Conservation (phyloP, 2,329 filamentous ascomycete species). For the Penicillium rolfsii region DNA sequence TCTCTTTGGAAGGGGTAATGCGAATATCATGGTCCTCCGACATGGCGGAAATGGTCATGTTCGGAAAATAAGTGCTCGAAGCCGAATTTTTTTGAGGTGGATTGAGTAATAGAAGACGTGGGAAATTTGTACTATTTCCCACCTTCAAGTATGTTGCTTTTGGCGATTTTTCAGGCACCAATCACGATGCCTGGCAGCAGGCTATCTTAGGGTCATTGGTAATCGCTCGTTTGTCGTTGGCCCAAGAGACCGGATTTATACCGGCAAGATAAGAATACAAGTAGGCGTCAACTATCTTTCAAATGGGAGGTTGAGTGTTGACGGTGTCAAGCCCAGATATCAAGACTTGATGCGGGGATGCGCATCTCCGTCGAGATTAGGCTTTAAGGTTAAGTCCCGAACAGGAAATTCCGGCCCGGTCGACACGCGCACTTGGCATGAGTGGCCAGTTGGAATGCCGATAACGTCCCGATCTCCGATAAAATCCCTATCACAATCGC, state of each 20-base stretch:
- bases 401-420: slow-evolving; percentile 1
- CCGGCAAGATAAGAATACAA: not conserved
- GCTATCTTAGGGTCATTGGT: not conserved
- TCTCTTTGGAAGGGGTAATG: slow-evolving; percentile 12
- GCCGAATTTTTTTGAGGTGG: not conserved
- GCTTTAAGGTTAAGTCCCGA: not conserved
- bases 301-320: not conserved
- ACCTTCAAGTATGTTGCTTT: slow-evolving; percentile 9
- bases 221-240: slow-evolving; percentile 5
- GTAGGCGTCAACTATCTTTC: not conserved
- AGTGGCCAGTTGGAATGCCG: not conserved
- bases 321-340: not conserved
- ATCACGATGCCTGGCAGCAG: slow-evolving; percentile 6
- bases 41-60: not conserved
- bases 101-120: not conserved
- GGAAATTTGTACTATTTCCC: slow-evolving; percentile 1
- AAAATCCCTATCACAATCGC: not conserved
- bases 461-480: not conserved
- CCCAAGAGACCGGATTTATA: not conserved
- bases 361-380: not conserved
- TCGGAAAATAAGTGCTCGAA: not conserved
- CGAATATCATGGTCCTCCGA: slow-evolving; percentile 9
- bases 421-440: not conserved
- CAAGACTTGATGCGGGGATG: not conserved
- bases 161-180: slow-evolving; percentile 13